Evolutionary conservation across 306 rosid genomes (phyloP).

Genomic region (Fagus sylvatica): DNA sequence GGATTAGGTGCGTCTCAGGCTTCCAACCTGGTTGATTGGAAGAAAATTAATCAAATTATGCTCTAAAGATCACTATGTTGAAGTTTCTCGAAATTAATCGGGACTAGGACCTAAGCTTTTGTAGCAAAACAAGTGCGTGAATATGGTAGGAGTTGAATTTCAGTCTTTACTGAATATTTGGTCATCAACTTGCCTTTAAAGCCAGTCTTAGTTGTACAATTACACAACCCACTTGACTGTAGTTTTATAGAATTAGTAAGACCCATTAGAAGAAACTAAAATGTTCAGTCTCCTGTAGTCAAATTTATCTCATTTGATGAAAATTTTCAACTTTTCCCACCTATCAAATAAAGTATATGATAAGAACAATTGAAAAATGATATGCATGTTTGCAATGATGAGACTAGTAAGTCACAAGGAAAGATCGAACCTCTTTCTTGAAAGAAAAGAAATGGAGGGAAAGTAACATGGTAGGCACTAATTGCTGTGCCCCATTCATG

Average conservation of each 20-base stretch:
- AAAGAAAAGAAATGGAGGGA: not conserved
- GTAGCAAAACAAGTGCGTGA: too few relatives aligned
- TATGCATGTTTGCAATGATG: not conserved
- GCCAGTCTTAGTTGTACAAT: not conserved
- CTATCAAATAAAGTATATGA: not conserved
- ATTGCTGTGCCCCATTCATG: not conserved
- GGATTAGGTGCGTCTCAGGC: too few relatives aligned
- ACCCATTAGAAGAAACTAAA: not conserved
- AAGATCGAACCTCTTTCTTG: not conserved
- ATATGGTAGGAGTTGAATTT: too few relatives aligned
- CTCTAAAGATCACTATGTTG: too few relatives aligned
- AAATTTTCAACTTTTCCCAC: too few relatives aligned
- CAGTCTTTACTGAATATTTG: not conserved
- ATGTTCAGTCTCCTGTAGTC: not conserved
- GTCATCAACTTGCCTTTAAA: not conserved
- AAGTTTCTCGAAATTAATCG: too few relatives aligned
- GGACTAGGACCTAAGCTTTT: too few relatives aligned
- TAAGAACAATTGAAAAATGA: not conserved
- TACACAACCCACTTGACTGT: not conserved
- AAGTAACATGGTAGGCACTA: constrained; percentile 11
- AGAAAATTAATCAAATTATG: too few relatives aligned
- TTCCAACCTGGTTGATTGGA: too few relatives aligned
- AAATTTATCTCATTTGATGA: not conserved
- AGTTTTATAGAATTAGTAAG: not conserved
- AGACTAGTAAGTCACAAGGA: not conserved